A percentile compares a stretch with the other conserved stretches of the same genome.
phyloP scores from a whole-genome alignment of 768 basidiomycete species.

The Dentipellis sp. region DNA sequence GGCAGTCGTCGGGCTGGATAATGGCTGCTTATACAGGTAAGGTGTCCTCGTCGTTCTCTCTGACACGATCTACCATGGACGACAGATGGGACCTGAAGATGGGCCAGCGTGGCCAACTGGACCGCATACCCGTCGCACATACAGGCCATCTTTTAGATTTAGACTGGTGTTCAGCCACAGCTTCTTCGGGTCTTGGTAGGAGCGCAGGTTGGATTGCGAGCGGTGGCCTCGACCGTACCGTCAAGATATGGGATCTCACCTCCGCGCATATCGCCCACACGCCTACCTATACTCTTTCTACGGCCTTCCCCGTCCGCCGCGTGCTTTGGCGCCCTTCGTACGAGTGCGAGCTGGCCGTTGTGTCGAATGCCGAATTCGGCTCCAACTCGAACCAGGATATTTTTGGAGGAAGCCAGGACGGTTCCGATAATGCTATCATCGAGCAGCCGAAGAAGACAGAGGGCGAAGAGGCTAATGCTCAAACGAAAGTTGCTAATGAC shows the following conservation, averaged over 20 bases:
- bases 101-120: conserved; percentile 66
- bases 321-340: conserved; percentile 72
- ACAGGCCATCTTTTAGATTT: conserved; percentile 60
- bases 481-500: conserved; percentile 8
- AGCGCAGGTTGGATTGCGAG: conserved; percentile 66
- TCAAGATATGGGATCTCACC: conserved; percentile 77
- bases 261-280: conserved; percentile 49
- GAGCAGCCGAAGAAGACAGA: conserved; percentile 6
- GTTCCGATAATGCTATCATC: neutral
- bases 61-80: neutral
- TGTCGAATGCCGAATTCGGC: conserved; percentile 54
- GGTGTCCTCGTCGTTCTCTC: neutral
- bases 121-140: conserved; percentile 68
- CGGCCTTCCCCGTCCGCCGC: conserved; percentile 65
- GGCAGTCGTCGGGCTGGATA: conserved; percentile 35
- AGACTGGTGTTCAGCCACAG: conserved; percentile 45
- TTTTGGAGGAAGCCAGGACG: neutral
- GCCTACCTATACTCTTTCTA: conserved; percentile 63
- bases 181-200: conserved; percentile 7
- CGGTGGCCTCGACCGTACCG: conserved; percentile 68
- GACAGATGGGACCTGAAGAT: conserved; percentile 70
- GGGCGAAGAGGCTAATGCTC: conserved; percentile 2
- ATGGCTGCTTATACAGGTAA: conserved; percentile 42
- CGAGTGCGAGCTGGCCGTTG: conserved; percentile 66
- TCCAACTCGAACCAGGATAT: conserved; percentile 22